Evolutionary conservation across 352 stramenopile genomes (phyloP).

Genomic region (Salisapilia sapeloensis): DNA sequence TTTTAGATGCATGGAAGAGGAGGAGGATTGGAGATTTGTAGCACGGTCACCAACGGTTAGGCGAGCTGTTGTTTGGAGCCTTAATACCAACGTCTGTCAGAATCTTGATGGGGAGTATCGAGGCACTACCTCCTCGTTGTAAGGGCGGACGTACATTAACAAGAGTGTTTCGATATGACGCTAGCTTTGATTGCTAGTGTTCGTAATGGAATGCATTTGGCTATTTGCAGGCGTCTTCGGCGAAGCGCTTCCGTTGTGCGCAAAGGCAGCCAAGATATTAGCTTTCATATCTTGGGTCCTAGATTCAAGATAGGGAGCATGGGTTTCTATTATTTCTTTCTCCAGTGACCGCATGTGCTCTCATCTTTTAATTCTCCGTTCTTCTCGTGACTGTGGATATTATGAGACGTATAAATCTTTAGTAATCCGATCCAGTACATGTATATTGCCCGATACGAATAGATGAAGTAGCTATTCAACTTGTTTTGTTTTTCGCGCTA

Average conservation of each 20-base stretch:
- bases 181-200: conserved; percentile 1
- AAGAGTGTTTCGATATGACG: not conserved
- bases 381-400: not conserved
- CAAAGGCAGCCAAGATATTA: no score
- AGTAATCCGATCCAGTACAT: conserved; percentile 70
- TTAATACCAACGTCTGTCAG: conserved; percentile 19
- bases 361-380: conserved; percentile 6
- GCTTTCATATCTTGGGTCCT: no score
- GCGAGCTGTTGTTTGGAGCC: conserved; percentile 29
- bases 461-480: not conserved
- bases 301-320: not conserved
- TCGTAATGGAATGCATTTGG: not conserved
- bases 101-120: conserved; percentile 70
- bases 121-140: conserved; percentile 72
- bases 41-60: conserved; percentile 37
- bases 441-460: conserved; percentile 1
- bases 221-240: not conserved
- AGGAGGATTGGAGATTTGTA: no score
- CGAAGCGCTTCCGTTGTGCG: no score
- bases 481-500: not conserved
- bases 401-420: no score
- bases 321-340: conserved; percentile 2
- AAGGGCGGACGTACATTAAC: conserved; percentile 39
- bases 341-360: conserved; percentile 8
- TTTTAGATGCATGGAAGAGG: no score